Evolutionary conservation across 805 yeast genomes (phyloP).

Genomic region (Henningerozyma blattae): DNA sequence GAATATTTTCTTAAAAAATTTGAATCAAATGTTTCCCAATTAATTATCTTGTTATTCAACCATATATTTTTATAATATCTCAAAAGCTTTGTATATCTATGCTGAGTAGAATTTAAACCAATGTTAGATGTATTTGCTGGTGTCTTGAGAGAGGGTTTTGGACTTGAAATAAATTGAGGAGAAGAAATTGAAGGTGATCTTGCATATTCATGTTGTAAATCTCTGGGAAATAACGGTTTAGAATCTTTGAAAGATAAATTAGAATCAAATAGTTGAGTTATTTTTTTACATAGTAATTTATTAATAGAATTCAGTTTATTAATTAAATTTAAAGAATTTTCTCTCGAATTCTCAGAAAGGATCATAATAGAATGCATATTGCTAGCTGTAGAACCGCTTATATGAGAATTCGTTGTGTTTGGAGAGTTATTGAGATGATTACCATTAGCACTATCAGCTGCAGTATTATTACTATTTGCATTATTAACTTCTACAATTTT

Average conservation of each 20-base stretch:
- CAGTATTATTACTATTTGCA: no score
- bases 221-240: constrained; percentile 4
- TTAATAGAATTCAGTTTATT: constrained; percentile 14
- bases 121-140: constrained; percentile 4
- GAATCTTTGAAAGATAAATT: constrained; percentile 12
- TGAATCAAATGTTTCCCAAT: constrained; percentile 24
- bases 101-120: constrained; percentile 5
- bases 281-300: constrained; percentile 14
- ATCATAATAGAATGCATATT: no score
- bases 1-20: constrained; percentile 22
- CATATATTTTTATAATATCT: constrained; percentile 27
- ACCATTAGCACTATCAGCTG: no score
- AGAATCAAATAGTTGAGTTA: constrained; percentile 12
- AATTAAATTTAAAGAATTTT: constrained; percentile 7
- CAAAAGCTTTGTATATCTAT: constrained; percentile 19
- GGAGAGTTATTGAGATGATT: no score
- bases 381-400: no score
- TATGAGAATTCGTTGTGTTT: no score
- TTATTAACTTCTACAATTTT: not conserved
- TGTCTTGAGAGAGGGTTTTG: constrained; percentile 10
- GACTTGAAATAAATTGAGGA: constrained; percentile 20
- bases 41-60: constrained; percentile 26
- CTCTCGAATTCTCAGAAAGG: constrained; percentile 3
- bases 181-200: constrained; percentile 21
- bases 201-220: constrained; percentile 8